Evolutionary conservation across 345 rosid genomes (phyloP).

Genomic region (Salix arbutifolia): DNA sequence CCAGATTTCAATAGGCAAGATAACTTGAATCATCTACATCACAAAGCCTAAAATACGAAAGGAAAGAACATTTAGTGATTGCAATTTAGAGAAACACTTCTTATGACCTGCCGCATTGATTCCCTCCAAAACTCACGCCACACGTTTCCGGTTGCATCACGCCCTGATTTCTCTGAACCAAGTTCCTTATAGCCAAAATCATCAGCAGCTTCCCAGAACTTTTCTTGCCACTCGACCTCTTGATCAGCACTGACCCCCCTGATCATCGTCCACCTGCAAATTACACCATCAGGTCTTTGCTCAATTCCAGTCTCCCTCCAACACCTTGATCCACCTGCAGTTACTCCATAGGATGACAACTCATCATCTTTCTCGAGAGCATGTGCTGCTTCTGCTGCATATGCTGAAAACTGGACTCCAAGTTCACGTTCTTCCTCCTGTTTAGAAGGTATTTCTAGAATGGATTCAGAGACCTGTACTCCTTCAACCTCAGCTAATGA

Average conservation of each 20-base stretch:
- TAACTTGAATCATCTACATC: neutral
- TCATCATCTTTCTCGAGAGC: conserved; percentile 48
- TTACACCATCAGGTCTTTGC: conserved; percentile 67
- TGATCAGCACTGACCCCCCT: conserved; percentile 80
- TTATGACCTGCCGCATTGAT: conserved; percentile 77
- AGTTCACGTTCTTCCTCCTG: conserved; percentile 44
- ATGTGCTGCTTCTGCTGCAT: conserved; percentile 76
- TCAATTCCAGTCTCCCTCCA: conserved; percentile 88
- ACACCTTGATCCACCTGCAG: conserved; percentile 67
- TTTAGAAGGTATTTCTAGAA: conserved; percentile 23
- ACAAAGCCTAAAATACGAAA: neutral
- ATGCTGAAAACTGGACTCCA: conserved; percentile 44
- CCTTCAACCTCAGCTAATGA: conserved; percentile 52
- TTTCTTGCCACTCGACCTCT: conserved; percentile 88
- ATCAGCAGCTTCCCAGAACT: conserved; percentile 96
- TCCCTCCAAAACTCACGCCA: conserved; percentile 95
- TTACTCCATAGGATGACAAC: conserved; percentile 42
- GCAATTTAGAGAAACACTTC: neutral
- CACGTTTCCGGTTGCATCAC: conserved; percentile 73
- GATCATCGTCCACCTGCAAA: conserved; percentile 85
- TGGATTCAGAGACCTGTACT: conserved; percentile 28
- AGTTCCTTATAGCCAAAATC: conserved; percentile 87
- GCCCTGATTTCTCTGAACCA: conserved; percentile 93
- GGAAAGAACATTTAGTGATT: neutral
- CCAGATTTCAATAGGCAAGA: neutral